Evolutionary conservation across 441 rosid species (phyloP), one percentile per base, ranked within the genome.

Genomic region (Breynia disticha): DNA sequence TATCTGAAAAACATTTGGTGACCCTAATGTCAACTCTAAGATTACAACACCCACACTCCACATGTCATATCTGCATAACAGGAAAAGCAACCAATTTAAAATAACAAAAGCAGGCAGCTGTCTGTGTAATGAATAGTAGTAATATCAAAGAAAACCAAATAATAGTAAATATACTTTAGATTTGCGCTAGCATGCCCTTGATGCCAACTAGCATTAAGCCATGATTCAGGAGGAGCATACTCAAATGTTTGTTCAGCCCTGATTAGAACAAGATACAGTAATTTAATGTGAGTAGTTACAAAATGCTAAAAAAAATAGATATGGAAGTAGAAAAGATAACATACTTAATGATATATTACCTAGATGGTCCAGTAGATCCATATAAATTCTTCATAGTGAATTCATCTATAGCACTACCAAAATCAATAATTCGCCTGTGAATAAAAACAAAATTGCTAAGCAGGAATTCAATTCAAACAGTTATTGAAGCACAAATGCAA

Each of bases 31-130:
- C 81, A 93, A 67, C 80, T 93, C 97, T 75, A 93, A 77, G 50
- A 86, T 76, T 66, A 93, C 95, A 61, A 88, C 98, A 56, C 97
- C 97, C 60, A 88, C 91, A 55, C 98, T 82, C 98, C 98, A 93
- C 90, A 88, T 86, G 68, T 93, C 98, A 61, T 88, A 88, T 72
- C 97, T 88, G 73, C 67, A 61, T 65, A 60, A 37, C 1, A 21
- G 32, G 16, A 20, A 59, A 20, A 52, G 18, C 48, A 57, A 50
- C 24, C 46, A 56, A 28, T 15, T 15, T 11, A 11, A 9, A 41
- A 15, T 41, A 15, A 11, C n/a, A 15, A 15, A 41, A 41, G n/a
- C 44, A 41, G 11, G 3, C 44, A 39, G 44, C 44, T 39, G 44
- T 41, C 10, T 41, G 13, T n/a, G n/a, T n/a, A 41, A 41, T 39